Conservation (phyloP, 192 early-diverging fungal species). For the Entomortierella beljakovae region DNA sequence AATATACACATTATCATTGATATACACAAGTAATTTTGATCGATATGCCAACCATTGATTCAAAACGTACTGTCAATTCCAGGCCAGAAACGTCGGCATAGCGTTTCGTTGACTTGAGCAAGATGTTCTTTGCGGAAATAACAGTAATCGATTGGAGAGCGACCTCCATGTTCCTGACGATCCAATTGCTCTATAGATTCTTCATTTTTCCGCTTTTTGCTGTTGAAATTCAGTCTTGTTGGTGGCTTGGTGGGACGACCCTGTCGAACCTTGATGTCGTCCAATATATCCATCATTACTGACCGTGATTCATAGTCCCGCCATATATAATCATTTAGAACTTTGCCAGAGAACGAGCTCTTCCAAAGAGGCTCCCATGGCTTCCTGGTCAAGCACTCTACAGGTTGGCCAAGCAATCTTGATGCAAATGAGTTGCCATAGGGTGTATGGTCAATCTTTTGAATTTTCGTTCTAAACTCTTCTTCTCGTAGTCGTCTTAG, state of each 20-base stretch:
- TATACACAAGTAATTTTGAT: conserved; percentile 10
- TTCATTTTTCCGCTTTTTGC: conserved; percentile 30
- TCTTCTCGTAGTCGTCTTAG: conserved; percentile 36
- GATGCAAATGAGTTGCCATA: conserved; percentile 82
- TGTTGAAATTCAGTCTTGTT: no score
- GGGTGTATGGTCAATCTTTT: conserved; percentile 63
- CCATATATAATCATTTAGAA: conserved; percentile 86
- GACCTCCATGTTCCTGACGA: not conserved
- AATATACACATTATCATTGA: not conserved
- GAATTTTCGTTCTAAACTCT: conserved; percentile 43
- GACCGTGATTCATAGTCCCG: conserved; percentile 71
- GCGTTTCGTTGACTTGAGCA: conserved; percentile 77
- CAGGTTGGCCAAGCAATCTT: conserved; percentile 73
- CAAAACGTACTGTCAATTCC: conserved; percentile 79
- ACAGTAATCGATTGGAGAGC: conserved; percentile 80
- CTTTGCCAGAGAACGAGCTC: conserved; percentile 79
- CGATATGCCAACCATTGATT: no score
- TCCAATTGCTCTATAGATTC: conserved; percentile 9
- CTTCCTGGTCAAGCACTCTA: conserved; percentile 66
- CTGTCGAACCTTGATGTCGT: conserved; percentile 56
- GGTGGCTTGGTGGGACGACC: conserved; percentile 45
- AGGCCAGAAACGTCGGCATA: conserved; percentile 87
- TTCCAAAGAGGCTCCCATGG: conserved; percentile 59
- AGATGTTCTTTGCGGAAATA: conserved; percentile 79
- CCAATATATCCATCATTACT: conserved; percentile 56